A percentile compares a stretch with the other conserved stretches of the same genome.
Evolutionary conservation across 2,329 filamentous ascomycete genomes (phyloP).

Genomic region (Trichoderma atrobrunneum): DNA sequence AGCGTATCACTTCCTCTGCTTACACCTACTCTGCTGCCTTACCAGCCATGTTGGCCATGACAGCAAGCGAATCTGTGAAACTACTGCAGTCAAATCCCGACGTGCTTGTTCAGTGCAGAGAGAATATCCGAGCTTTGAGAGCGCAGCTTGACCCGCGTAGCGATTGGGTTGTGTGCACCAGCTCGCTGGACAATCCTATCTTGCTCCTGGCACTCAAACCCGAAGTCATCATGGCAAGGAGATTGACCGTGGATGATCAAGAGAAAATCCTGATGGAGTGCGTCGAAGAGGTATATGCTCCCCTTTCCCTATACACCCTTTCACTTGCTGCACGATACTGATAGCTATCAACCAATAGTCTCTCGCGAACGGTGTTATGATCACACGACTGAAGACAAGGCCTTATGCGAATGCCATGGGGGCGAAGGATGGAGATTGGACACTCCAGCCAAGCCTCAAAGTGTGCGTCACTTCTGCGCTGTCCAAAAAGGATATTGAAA

Average conservation of each 20-base stretch:
- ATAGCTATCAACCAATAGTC: constrained; percentile 48
- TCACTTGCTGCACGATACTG: not conserved
- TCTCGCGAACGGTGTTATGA: constrained; percentile 82
- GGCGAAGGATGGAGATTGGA: constrained; percentile 67
- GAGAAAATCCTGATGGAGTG: constrained; percentile 82
- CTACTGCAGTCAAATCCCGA: constrained; percentile 86
- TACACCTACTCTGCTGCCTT: constrained; percentile 96
- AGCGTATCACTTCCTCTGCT: constrained; percentile 85
- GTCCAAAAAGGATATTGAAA: constrained; percentile 92
- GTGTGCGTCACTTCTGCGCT: constrained; percentile 85
- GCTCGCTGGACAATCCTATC: constrained; percentile 79
- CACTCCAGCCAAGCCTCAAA: constrained; percentile 78
- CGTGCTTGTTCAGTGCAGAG: constrained; percentile 72
- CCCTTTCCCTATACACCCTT: not conserved
- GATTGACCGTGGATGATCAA: constrained; percentile 70
- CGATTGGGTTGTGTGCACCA: constrained; percentile 86
- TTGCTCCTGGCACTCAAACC: constrained; percentile 81
- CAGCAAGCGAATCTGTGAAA: constrained; percentile 84
- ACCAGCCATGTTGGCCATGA: constrained; percentile 92
- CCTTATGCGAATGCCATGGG: constrained; percentile 63
- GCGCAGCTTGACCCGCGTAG: constrained; percentile 87
- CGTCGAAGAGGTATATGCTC: constrained; percentile 80
- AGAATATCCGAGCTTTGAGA: constrained; percentile 83
- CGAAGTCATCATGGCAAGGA: constrained; percentile 71
- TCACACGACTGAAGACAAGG: constrained; percentile 80